phyloP scores from a whole-genome alignment of 164 flowering plant species.

The Platanus orientalis region DNA sequence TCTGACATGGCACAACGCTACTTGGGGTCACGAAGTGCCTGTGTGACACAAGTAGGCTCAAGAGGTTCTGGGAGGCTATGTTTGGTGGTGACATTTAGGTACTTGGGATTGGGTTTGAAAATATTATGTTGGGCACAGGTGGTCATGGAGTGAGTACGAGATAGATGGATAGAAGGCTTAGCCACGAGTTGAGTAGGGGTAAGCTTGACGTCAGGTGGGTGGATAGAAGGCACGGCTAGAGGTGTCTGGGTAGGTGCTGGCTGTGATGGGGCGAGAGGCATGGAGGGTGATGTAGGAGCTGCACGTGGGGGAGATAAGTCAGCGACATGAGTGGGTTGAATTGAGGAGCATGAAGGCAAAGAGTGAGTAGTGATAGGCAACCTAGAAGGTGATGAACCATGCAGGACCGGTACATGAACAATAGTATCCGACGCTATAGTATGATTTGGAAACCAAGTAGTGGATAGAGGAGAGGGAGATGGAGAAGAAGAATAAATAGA shows the following conservation, averaged over 20 bases:
- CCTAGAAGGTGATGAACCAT: too few species aligned
- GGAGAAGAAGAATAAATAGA: too few species aligned
- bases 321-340: background rate
- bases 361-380: too few species aligned
- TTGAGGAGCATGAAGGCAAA: too few species aligned
- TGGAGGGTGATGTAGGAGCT: background rate
- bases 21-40: background rate
- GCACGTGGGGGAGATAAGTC: background rate
- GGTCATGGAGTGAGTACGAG: slow-evolving; percentile 1
- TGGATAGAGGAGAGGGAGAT: too few species aligned
- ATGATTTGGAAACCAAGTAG: too few species aligned
- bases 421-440: too few species aligned
- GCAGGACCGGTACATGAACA: too few species aligned
- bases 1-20: background rate
- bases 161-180: background rate
- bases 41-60: background rate
- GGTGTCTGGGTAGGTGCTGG: background rate
- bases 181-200: background rate
- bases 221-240: background rate
- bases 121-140: background rate
- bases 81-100: background rate
- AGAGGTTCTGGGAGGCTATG: background rate
- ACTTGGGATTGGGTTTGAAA: background rate
- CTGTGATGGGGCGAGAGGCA: background rate
- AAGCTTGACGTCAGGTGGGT: background rate